Evolutionary conservation across 306 rosid species (phyloP).

Genomic region (Prunus padus): DNA sequence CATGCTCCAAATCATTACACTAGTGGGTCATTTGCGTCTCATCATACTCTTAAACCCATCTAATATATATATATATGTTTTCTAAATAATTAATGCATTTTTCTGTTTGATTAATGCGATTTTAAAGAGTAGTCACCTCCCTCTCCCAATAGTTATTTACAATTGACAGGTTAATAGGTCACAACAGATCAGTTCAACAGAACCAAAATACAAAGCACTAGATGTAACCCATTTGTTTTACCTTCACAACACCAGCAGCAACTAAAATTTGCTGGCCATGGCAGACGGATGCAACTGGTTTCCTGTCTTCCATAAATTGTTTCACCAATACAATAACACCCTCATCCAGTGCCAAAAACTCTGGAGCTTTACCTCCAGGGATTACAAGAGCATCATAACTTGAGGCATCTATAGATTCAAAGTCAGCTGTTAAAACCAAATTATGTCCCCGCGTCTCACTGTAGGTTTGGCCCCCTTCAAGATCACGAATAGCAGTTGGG

Average conservation of each 20-base stretch:
- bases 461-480: constrained; percentile 93
- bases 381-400: constrained; percentile 62
- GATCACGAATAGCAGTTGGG: constrained; percentile 79
- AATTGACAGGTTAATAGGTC: no score
- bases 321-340: constrained; percentile 39
- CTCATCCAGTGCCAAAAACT: constrained; percentile 45
- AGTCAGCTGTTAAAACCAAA: constrained; percentile 61
- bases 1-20: no score
- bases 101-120: no score
- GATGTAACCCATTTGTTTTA: constrained; percentile 18
- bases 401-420: constrained; percentile 54
- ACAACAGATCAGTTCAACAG: no score
- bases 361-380: constrained; percentile 63
- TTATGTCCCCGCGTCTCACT: constrained; percentile 72
- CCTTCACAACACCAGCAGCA: constrained; percentile 86
- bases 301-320: constrained; percentile 45
- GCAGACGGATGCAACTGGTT: constrained; percentile 60
- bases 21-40: no score
- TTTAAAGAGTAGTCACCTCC: no score
- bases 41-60: no score
- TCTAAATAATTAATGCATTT: no score
- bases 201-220: background rate
- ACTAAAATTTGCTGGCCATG: constrained; percentile 85
- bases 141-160: no score
- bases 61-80: no score